Conservation (phyloP, 768 basidiomycete species). For the Chiua virens region DNA sequence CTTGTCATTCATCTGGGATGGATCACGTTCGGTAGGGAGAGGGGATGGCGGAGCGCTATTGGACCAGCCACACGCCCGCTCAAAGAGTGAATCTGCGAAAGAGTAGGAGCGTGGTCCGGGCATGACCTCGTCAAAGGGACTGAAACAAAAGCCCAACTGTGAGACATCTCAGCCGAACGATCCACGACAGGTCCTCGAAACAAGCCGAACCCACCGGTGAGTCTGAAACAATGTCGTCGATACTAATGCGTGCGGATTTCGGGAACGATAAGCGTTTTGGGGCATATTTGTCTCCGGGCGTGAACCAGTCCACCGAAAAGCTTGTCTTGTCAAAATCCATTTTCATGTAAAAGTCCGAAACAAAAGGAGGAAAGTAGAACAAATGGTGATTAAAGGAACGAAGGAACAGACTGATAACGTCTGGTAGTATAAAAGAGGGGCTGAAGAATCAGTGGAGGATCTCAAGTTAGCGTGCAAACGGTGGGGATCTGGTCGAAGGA, state of each 20-base stretch:
- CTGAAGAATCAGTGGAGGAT: not conserved
- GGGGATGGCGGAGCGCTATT: constrained; percentile 19
- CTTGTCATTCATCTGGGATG: constrained; percentile 7
- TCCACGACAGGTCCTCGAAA: not conserved
- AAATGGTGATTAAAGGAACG: constrained; percentile 4
- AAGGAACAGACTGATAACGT: constrained; percentile 3
- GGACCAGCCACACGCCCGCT: constrained; percentile 22
- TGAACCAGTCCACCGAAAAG: constrained; percentile 32
- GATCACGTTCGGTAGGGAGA: not conserved
- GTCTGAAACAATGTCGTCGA: constrained; percentile 30
- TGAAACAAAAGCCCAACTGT: constrained; percentile 27
- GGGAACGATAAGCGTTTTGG: constrained; percentile 33
- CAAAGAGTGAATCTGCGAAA: constrained; percentile 8
- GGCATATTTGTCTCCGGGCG: constrained; percentile 26
- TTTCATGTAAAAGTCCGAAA: constrained; percentile 4
- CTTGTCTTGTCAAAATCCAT: constrained; percentile 35
- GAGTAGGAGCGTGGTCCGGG: constrained; percentile 14
- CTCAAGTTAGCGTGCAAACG: not conserved
- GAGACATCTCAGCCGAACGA: constrained; percentile 8
- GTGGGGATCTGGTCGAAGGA: constrained; percentile 2
- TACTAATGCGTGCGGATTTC: constrained; percentile 33
- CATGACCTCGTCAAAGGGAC: constrained; percentile 11
- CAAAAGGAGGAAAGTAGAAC: not conserved
- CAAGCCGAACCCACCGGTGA: constrained; percentile 22
- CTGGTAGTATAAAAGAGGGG: constrained; percentile 3